phyloP scores from a whole-genome alignment of 306 rosid genomes.

The Quercus bicolor region DNA sequence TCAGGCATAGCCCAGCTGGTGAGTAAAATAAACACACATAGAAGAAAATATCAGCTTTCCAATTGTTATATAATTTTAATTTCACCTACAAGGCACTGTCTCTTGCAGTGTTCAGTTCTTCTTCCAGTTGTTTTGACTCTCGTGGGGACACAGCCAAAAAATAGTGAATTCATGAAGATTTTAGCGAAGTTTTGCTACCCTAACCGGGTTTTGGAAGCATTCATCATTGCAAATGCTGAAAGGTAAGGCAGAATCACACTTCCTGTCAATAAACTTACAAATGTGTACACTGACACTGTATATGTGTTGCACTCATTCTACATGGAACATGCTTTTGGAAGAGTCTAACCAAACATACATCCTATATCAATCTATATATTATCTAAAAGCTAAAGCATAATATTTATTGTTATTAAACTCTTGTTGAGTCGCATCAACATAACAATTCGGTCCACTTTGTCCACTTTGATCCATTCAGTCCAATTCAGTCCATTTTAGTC shows the following conservation, averaged over 20 bases:
- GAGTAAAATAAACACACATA: constrained; percentile 25
- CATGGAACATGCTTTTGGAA: too few relatives aligned
- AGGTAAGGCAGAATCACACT: constrained; percentile 36
- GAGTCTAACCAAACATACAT: too few relatives aligned
- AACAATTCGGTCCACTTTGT: too few relatives aligned
- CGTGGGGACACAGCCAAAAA: constrained; percentile 61
- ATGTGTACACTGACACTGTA: too few relatives aligned
- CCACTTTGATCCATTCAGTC: too few relatives aligned
- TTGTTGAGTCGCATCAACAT: too few relatives aligned
- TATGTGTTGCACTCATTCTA: background rate
- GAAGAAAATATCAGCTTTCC: background rate
- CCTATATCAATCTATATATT: too few relatives aligned
- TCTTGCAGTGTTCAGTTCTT: constrained; percentile 85
- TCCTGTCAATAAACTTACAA: background rate
- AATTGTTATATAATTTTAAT: constrained; percentile 4
- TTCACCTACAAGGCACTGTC: constrained; percentile 18
- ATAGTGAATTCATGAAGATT: constrained; percentile 43
- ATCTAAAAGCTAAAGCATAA: too few relatives aligned
- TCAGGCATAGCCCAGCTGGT: constrained; percentile 97
- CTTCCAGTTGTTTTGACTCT: constrained; percentile 92
- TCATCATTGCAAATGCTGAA: constrained; percentile 82
- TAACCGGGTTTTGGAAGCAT: constrained; percentile 92
- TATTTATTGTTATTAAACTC: too few relatives aligned
- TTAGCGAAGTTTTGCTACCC: constrained; percentile 72
- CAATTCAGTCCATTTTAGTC: too few relatives aligned